Percentiles rank a stretch among this genome's conserved stretches.
Evolutionary conservation across 2,329 filamentous ascomycete species (phyloP).

Genomic region (Scedosporium boydii): DNA sequence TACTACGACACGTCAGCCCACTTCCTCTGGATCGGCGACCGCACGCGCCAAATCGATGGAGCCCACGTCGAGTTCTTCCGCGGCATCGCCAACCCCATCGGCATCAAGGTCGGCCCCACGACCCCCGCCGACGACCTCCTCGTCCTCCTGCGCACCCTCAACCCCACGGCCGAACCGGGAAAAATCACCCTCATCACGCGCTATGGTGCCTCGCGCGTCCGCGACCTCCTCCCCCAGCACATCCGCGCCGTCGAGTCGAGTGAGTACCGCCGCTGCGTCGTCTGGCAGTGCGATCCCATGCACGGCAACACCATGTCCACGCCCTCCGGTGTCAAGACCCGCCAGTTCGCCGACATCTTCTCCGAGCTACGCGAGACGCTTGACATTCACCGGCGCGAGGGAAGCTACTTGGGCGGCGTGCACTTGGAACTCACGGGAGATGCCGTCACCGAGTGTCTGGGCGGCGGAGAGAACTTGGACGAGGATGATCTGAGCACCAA

Average conservation of each 20-base stretch:
- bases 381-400: slow-evolving; percentile 71
- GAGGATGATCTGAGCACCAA: slow-evolving; percentile 85
- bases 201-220: slow-evolving; percentile 75
- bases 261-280: slow-evolving; percentile 56
- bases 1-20: slow-evolving; percentile 95
- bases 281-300: slow-evolving; percentile 99
- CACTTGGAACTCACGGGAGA: slow-evolving; percentile 95
- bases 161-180: slow-evolving; percentile 71
- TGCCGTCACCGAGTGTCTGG: slow-evolving; percentile 90
- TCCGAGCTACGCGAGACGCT: slow-evolving; percentile 77
- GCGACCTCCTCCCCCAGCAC: slow-evolving; percentile 66
- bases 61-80: slow-evolving; percentile 97
- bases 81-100: slow-evolving; percentile 90
- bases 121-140: slow-evolving; percentile 71
- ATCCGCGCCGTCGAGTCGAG: slow-evolving; percentile 82
- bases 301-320: slow-evolving; percentile 73
- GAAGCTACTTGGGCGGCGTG: slow-evolving; percentile 83
- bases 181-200: slow-evolving; percentile 96
- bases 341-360: slow-evolving; percentile 84
- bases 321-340: slow-evolving; percentile 75
- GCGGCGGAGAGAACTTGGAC: slow-evolving; percentile 75
- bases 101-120: slow-evolving; percentile 88
- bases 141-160: slow-evolving; percentile 71
- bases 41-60: slow-evolving; percentile 85
- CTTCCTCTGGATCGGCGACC: slow-evolving; percentile 97